Evolutionary conservation across 108 stramenopile genomes (phyloP), one percentile per base, ranked within the genome.

Genomic region (Pseudonitzschia delicatissima): DNA sequence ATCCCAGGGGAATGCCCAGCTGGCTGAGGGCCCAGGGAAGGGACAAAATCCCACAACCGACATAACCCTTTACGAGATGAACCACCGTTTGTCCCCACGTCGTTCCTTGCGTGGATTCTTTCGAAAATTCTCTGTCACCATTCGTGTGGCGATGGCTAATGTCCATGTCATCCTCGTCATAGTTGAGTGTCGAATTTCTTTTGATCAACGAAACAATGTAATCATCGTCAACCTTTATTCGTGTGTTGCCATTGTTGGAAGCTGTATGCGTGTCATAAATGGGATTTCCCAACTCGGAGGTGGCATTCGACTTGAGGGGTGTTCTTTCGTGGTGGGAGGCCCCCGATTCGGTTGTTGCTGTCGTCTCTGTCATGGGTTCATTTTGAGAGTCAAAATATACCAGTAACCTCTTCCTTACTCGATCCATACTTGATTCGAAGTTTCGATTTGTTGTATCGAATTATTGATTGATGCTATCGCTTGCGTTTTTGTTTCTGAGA

Each of bases 21-120:
- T 84, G 77, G 28, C 75, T 77, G 1, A 89, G 34, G 5, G 87
- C 87, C 85, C 85, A 89, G 18, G 87, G 87, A 0, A 89, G 67
- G 51, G 69, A 72, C 18, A 89, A 61, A 59, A 82, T 82, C 6
- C 87, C 87, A 4, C 82, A 75, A 27, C 87, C 87, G 35, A 89
- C 62, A 67, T 89, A 82, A 1, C 85, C 87, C 55, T 89, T 89
- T 51, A 84, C 53, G 25, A 89, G 37, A 48, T 86, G 83, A 45
- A 89, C 58, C 11, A 81, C 80, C 3, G 87, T 77, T 73, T 86
- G 79, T 12, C 53, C 39, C 7, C 39, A 72, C 1, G 77, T 80
- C 31, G 85, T 86, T 64, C 66, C 66, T 23, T 23, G 17, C 18
- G 18, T 57, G 55, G 27, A 36, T 29, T 3, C 29, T 8, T 27